A percentile compares a stretch with the other conserved stretches of the same genome.
Conservation (phyloP, 2,329 filamentous ascomycete species). For the Calonectria ilicicola region DNA sequence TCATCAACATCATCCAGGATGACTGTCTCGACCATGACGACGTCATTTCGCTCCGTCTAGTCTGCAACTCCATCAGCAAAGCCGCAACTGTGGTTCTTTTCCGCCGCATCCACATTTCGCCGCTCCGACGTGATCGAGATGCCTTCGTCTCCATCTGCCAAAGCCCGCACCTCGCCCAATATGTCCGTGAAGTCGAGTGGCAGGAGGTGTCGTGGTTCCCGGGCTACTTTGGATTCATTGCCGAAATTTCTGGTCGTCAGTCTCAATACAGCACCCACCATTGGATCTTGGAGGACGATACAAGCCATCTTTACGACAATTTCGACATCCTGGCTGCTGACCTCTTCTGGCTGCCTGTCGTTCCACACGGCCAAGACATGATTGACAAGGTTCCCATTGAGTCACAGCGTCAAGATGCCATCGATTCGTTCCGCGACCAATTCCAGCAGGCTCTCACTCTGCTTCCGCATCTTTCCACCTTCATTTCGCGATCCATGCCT, state of each 20-base stretch:
- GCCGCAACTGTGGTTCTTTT: neutral
- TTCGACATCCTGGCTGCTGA: neutral
- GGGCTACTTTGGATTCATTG: neutral
- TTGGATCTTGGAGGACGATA: neutral
- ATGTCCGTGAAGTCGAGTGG: constrained; percentile 6
- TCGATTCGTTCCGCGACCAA: neutral
- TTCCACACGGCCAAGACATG: neutral
- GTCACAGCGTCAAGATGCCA: neutral
- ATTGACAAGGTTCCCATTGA: neutral
- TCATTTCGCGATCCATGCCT: neutral
- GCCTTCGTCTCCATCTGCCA: neutral
- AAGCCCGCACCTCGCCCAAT: neutral
- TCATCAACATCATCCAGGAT: neutral
- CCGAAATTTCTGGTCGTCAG: neutral
- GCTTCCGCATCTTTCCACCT: neutral
- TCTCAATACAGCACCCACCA: neutral
- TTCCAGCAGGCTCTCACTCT: neutral
- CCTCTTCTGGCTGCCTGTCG: neutral
- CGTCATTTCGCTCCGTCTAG: neutral
- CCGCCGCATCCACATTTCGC: constrained; percentile 1
- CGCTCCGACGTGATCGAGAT: neutral
- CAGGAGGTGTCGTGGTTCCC: neutral
- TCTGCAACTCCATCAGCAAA: neutral
- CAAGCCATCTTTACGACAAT: neutral
- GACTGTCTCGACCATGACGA: neutral